A percentile compares a stretch with the other conserved stretches of the same genome.
phyloP scores from a whole-genome alignment of 805 yeast genomes.

The Spathaspora passalidarum region DNA sequence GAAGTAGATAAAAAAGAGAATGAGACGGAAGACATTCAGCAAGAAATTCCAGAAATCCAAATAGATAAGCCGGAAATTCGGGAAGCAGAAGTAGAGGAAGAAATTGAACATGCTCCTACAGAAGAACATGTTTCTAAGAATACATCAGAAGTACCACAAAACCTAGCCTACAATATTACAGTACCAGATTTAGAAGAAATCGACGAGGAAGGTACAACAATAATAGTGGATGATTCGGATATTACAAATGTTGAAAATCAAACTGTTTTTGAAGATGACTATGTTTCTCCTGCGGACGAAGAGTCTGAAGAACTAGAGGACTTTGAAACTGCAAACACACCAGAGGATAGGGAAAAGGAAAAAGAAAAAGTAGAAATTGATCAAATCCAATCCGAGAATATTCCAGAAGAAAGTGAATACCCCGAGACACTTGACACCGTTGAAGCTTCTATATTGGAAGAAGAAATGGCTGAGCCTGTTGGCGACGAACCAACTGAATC shows the following conservation, averaged over 20 bases:
- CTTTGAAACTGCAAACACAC: neutral
- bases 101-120: neutral
- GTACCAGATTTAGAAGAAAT: neutral
- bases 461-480: neutral
- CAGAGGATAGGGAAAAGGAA: no score
- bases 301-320: no score
- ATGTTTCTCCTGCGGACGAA: no score
- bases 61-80: no score
- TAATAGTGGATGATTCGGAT: neutral
- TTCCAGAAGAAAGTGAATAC: no score
- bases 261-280: neutral
- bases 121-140: no score
- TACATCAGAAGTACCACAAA: no score
- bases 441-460: no score
- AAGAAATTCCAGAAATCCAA: no score
- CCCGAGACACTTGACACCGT: no score
- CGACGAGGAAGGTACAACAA: neutral
- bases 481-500: slow-evolving; percentile 1
- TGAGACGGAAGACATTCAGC: slow-evolving; percentile 8
- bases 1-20: neutral
- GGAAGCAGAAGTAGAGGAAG: neutral
- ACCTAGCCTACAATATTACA: neutral
- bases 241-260: neutral
- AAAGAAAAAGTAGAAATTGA: no score
- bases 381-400: no score